These are phyloP conservation scores for Kodamaea arcana DNA, from an alignment of 1,139 yeast species.

Conservation along the genomic window DNA sequence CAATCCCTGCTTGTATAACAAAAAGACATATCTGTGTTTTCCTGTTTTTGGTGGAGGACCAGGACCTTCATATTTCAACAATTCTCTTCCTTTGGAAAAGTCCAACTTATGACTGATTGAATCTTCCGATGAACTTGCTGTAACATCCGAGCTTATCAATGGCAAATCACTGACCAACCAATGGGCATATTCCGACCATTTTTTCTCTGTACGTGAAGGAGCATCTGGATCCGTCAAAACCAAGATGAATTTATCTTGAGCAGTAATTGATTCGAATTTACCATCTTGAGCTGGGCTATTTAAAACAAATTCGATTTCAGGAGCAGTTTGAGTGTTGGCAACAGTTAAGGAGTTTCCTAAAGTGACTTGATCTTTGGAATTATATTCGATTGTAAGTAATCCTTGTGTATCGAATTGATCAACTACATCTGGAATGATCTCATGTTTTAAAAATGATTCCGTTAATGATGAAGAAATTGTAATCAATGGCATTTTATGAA, in stretches of 20 bases:
- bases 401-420: slow-evolving; percentile 46
- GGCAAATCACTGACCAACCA: slow-evolving; percentile 65
- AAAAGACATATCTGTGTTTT: slow-evolving; percentile 73
- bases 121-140: slow-evolving; percentile 13
- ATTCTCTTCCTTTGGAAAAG: slow-evolving; percentile 32
- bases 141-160: slow-evolving; percentile 31
- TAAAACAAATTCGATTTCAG: slow-evolving; percentile 64
- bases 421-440: slow-evolving; percentile 60
- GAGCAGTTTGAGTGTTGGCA: slow-evolving; percentile 60
- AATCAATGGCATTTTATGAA: slow-evolving; percentile 35
- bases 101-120: slow-evolving; percentile 34
- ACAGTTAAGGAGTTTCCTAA: slow-evolving; percentile 73
- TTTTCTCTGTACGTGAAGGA: slow-evolving; percentile 74
- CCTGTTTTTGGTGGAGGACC: slow-evolving; percentile 85
- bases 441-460: slow-evolving; percentile 58
- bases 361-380: slow-evolving; percentile 59
- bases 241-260: slow-evolving; percentile 60
- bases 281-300: slow-evolving; percentile 40
- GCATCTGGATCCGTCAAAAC: slow-evolving; percentile 93
- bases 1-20: slow-evolving; percentile 61
- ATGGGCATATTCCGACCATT: slow-evolving; percentile 87
- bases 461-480: slow-evolving; percentile 64
- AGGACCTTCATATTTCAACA: slow-evolving; percentile 63
- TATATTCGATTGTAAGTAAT: slow-evolving; percentile 44
- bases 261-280: slow-evolving; percentile 34